A percentile compares a stretch with the other conserved stretches of the same genome.
Conservation (phyloP, 805 yeast genomes). For the Wickerhamiella sergipiensis region DNA sequence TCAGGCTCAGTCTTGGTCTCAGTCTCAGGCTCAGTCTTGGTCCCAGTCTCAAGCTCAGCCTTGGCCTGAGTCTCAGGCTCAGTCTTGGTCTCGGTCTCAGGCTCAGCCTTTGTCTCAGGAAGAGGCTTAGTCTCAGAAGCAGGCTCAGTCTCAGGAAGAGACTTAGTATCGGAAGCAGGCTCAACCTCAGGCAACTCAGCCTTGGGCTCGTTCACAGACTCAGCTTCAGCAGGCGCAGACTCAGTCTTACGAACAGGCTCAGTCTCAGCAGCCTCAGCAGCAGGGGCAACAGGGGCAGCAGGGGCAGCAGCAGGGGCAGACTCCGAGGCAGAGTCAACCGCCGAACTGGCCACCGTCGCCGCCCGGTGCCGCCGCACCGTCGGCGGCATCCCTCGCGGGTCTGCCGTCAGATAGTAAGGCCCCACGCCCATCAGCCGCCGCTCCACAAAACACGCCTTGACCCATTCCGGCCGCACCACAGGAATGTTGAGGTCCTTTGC, state of each 20-base stretch:
- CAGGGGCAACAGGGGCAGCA: neutral
- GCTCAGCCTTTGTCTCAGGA: neutral
- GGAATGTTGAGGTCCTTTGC: constrained; percentile 85
- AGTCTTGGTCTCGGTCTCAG: constrained; percentile 2
- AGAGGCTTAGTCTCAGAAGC: neutral
- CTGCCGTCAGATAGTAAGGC: constrained; percentile 37
- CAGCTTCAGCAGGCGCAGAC: neutral
- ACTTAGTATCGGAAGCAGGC: constrained; percentile 2
- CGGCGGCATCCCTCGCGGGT: constrained; percentile 21
- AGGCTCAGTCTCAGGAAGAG: constrained; percentile 4
- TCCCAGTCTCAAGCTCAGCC: neutral
- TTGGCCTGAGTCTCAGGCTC: neutral
- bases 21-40: constrained; percentile 5
- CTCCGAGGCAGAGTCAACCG: neutral
- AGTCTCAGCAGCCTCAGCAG: neutral
- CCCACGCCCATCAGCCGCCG: constrained; percentile 87
- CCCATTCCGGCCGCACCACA: constrained; percentile 91
- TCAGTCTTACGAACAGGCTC: neutral
- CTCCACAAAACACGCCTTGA: constrained; percentile 82
- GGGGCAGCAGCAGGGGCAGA: neutral
- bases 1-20: constrained; percentile 5
- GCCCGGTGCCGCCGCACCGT: constrained; percentile 1
- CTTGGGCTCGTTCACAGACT: neutral
- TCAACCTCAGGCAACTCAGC: constrained; percentile 1
- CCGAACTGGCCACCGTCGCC: neutral